Base-by-base conservation (phyloP, 371 early-diverging fungal species). In the Rhizopus stolonifer region DNA sequence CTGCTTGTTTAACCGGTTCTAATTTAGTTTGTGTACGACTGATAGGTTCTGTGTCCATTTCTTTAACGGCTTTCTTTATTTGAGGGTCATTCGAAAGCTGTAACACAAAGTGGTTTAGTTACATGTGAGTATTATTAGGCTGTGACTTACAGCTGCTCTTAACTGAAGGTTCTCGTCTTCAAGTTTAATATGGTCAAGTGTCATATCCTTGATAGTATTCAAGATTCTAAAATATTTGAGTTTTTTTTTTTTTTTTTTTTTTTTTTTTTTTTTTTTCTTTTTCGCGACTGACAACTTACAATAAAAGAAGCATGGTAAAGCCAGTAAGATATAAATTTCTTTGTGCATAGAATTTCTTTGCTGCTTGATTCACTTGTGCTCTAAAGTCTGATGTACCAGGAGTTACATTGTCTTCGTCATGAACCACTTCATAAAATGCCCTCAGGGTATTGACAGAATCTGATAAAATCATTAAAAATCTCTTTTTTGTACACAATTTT, bases 321-420 rank as follows among this genome's bases (percentile, higher is more conserved):
- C 65, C 65, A 45, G 65, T 65, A 29, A 65, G 65, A 48, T 65
- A 90, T 72, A 91, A 78, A 69, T 93, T 93, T 62, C 94, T 81
- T 72, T 94, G 94, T 25, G 87, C 89, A 51, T 92, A 90, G 64
- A 93, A 91, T 66, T 85, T 82, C 59, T 82, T 83, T 11, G 87
- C 80, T 54, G 83, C 80, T 34, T 82, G 65, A 51, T 71, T 75
- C 33, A 84, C 71, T 46, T 86, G 83, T 2, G 76, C 60, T 49
- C 77, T 79, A 26, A 72, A 58, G 32, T 72, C 74, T 10, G 53
- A 46, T 5, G 62, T 67, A 38, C 57, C 61, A 24, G 61, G 42
- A 18, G 52, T 38, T 8, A 38, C 43, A 13, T 72, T 68, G 3
- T 61, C 54, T 24, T 63, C 58, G 29, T 77, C 65, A 6, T 74